Conservation (phyloP, 1,284 basidiomycete genomes). For the Ganoderma sp. region DNA sequence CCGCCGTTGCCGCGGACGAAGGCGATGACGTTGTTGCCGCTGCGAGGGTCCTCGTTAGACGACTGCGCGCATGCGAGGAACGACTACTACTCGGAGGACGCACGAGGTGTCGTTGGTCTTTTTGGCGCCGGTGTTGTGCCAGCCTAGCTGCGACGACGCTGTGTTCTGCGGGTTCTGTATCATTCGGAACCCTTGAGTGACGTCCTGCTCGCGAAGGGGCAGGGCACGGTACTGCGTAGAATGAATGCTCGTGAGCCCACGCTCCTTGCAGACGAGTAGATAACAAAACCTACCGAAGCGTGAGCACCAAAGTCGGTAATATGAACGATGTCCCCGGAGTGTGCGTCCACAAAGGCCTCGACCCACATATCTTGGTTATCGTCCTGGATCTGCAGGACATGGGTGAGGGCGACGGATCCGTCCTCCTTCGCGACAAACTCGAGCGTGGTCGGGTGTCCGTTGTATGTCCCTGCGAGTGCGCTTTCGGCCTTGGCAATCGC, state of each 20-base stretch:
- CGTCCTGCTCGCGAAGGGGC: conserved; percentile 47
- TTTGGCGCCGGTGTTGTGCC: conserved; percentile 49
- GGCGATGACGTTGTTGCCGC: conserved; percentile 48
- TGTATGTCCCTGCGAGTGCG: conserved; percentile 49
- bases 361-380: conserved; percentile 58
- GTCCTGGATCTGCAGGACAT: conserved; percentile 62
- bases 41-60: neutral
- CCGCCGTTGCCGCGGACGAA: conserved; percentile 42
- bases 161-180: conserved; percentile 50
- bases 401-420: conserved; percentile 48
- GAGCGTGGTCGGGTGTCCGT: conserved; percentile 49
- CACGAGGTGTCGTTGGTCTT: conserved; percentile 36
- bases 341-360: conserved; percentile 67
- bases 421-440: conserved; percentile 49
- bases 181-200: conserved; percentile 45
- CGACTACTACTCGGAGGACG: conserved; percentile 5
- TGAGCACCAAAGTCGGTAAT: conserved; percentile 56
- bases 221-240: conserved; percentile 48
- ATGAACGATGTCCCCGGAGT: conserved; percentile 56
- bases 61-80: neutral
- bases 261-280: too few relatives aligned
- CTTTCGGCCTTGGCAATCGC: conserved; percentile 49
- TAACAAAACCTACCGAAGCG: neutral
- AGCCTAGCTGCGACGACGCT: conserved; percentile 53
- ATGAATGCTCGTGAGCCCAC: too few relatives aligned